Conservation (phyloP, 1,284 basidiomycete species). For the Somion occarium region DNA sequence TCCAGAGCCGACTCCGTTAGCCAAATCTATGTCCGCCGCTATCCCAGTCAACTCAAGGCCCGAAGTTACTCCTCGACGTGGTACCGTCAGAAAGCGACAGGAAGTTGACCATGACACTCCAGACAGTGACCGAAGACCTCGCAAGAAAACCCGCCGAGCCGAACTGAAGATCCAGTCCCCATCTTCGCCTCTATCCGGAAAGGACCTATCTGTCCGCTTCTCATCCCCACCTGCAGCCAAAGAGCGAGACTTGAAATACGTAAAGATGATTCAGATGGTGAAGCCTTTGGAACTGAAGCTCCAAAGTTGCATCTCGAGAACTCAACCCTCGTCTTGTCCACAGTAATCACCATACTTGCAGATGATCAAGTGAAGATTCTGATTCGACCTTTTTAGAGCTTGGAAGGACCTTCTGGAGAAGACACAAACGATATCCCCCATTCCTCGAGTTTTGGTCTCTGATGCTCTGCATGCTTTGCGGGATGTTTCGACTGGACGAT, state of each 20-base stretch:
- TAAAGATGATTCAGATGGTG: too few species aligned
- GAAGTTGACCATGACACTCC: background rate
- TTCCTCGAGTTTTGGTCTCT: conserved; percentile 7
- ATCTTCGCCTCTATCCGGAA: background rate
- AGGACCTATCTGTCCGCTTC: background rate
- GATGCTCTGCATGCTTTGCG: conserved; percentile 7
- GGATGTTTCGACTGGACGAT: conserved; percentile 1
- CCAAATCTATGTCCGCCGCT: too few species aligned
- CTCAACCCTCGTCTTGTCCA: too few species aligned
- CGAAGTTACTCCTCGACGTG: background rate
- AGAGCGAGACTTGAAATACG: too few species aligned
- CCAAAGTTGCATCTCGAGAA: too few species aligned
- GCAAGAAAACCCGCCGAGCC: background rate
- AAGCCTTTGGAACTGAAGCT: too few species aligned
- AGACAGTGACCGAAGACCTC: background rate
- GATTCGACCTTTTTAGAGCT: background rate
- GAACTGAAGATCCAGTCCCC: background rate
- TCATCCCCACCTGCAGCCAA: background rate
- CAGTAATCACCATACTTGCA: background rate
- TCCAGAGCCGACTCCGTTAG: too few species aligned
- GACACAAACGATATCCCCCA: background rate
- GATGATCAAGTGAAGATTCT: too few species aligned
- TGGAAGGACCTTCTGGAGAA: conserved; percentile 1
- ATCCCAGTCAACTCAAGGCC: background rate
- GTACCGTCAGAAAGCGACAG: background rate